Evolutionary conservation across 2,329 filamentous ascomycete species (phyloP).

Genomic region (Mariannaea sp.): DNA sequence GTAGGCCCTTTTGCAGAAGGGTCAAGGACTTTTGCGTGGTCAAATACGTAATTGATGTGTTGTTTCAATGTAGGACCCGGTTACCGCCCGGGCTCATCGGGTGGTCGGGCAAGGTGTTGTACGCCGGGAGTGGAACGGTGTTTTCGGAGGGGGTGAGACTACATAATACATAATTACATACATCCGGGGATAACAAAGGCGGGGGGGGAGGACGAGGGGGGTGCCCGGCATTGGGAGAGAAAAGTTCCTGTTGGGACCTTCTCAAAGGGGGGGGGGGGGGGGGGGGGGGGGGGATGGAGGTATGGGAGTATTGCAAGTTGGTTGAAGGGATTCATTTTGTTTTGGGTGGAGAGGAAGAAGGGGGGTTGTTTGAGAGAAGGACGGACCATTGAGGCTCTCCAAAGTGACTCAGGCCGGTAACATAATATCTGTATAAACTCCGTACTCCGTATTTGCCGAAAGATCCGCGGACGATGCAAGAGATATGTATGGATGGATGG

Average conservation of each 20-base stretch:
- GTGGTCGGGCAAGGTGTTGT: conserved; percentile 9
- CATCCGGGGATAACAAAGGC: not conserved
- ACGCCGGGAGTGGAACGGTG: not conserved
- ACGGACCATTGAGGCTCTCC: conserved; percentile 2
- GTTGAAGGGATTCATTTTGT: not conserved
- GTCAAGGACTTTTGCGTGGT: conserved; percentile 31
- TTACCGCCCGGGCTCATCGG: conserved; percentile 12
- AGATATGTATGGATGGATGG: conserved; percentile 4
- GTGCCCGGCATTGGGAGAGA: not conserved
- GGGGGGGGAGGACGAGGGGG: not conserved
- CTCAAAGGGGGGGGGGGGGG: conserved; percentile 27
- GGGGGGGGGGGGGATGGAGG: conserved; percentile 5
- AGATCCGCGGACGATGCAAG: conserved; percentile 15
- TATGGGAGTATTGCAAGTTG: conserved; percentile 3
- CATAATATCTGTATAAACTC: no score
- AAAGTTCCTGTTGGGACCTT: conserved; percentile 31
- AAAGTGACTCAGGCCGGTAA: conserved; percentile 10
- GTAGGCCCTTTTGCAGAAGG: conserved; percentile 25
- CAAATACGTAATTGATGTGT: conserved; percentile 30
- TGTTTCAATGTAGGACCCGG: conserved; percentile 15
- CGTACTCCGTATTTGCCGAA: no score
- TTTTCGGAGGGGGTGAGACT: conserved; percentile 10
- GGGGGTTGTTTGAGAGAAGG: no score
- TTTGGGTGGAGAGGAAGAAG: not conserved
- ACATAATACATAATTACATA: no score